These are phyloP conservation scores for Peronospora destructor DNA, from an alignment of 352 stramenopile species.

Conservation along the genomic window DNA sequence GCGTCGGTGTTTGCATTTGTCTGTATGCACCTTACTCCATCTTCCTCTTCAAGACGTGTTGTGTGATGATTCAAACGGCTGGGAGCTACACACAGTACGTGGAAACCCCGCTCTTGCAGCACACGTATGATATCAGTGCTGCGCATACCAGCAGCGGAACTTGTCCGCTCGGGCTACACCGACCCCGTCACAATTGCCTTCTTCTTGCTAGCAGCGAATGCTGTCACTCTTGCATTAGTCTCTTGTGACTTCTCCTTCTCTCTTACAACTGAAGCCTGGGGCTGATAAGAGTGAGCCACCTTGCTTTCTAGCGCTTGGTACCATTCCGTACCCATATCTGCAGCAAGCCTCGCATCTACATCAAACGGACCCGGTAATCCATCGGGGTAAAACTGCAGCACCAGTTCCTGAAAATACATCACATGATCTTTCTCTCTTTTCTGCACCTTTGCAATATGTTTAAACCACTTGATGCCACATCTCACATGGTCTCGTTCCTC, in stretches of 20 bases:
- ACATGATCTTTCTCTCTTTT: conserved; percentile 39
- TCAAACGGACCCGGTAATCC: conserved; percentile 75
- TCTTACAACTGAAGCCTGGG: not conserved
- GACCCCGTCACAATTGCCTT: conserved; percentile 62
- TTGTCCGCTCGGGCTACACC: conserved; percentile 84
- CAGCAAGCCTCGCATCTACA: conserved; percentile 53
- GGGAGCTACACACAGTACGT: conserved; percentile 72
- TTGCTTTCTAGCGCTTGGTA: conserved; percentile 68
- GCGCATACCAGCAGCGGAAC: conserved; percentile 81
- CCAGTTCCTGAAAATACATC: conserved; percentile 74
- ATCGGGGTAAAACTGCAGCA: conserved; percentile 70
- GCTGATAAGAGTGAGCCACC: conserved; percentile 3
- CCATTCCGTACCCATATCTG: conserved; percentile 67
- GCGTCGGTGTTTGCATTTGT: conserved; percentile 61
- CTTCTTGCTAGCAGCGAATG: conserved; percentile 53
- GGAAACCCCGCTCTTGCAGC: conserved; percentile 51
- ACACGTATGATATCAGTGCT: conserved; percentile 71
- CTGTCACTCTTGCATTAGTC: conserved; percentile 31
- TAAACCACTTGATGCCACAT: conserved; percentile 80
- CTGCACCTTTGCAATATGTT: conserved; percentile 36
- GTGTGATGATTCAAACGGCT: conserved; percentile 75
- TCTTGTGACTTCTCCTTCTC: not conserved
- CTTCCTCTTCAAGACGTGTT: conserved; percentile 30
- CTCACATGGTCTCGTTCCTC: conserved; percentile 74
- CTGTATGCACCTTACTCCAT: conserved; percentile 55